Evolutionary conservation across 345 rosid genomes (phyloP).

Genomic region (Camelina sativa): DNA sequence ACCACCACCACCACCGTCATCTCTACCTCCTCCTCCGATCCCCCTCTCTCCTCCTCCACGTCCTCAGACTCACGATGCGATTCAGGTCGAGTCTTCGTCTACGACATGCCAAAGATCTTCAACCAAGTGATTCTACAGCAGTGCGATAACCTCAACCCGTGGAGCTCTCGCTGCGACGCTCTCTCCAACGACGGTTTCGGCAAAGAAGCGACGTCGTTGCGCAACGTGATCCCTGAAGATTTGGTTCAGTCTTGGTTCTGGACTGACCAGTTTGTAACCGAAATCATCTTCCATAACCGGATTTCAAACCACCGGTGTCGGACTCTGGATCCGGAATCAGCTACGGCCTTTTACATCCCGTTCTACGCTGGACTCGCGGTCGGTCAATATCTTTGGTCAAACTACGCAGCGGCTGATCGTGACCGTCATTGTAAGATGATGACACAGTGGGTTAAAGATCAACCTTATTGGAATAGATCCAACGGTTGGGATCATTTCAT

Average conservation of each 20-base stretch:
- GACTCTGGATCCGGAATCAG: constrained; percentile 65
- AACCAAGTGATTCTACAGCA: constrained; percentile 64
- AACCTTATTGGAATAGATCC: constrained; percentile 66
- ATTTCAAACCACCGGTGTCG: constrained; percentile 75
- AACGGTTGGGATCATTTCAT: constrained; percentile 95
- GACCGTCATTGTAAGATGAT: constrained; percentile 75
- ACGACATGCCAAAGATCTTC: constrained; percentile 72
- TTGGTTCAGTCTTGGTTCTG: constrained; percentile 85
- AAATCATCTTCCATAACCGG: constrained; percentile 82
- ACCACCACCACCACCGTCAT: constrained; percentile 33
- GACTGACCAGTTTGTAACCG: constrained; percentile 90
- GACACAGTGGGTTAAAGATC: constrained; percentile 69
- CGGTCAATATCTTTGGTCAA: constrained; percentile 74
- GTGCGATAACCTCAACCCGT: constrained; percentile 79
- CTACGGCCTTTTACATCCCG: constrained; percentile 87
- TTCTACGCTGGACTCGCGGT: constrained; percentile 95
- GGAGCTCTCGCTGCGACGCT: constrained; percentile 89
- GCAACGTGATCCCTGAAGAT: constrained; percentile 58
- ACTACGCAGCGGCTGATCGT: constrained; percentile 64
- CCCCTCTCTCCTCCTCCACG: not conserved
- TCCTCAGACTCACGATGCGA: constrained; percentile 46
- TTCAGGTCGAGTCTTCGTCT: constrained; percentile 70
- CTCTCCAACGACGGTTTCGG: constrained; percentile 80
- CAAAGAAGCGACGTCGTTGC: constrained; percentile 53
- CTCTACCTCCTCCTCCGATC: not conserved